A percentile compares a stretch with the other conserved stretches of the same genome.
These are phyloP conservation scores for Simmondsia chinensis DNA, from an alignment of 148 eudicot species.

Conservation along the genomic window DNA sequence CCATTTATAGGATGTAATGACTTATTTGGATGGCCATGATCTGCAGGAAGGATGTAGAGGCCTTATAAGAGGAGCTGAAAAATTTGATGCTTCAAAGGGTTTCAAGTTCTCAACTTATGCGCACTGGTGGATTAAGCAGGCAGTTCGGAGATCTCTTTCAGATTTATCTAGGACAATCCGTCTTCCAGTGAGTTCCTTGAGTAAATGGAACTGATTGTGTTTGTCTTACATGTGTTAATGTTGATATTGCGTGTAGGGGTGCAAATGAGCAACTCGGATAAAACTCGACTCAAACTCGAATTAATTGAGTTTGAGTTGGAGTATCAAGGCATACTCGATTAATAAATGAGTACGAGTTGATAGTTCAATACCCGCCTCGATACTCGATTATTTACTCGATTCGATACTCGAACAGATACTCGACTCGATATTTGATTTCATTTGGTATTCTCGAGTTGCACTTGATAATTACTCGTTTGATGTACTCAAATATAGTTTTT, in stretches of 20 bases:
- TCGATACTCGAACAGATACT: no score
- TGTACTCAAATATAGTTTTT: no score
- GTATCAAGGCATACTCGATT: no score
- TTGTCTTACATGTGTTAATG: background rate
- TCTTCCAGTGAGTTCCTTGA: slow-evolving; percentile 49
- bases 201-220: background rate
- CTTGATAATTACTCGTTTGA: no score
- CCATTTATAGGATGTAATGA: no score
- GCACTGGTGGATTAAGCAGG: slow-evolving; percentile 99
- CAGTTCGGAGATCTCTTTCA: slow-evolving; percentile 79
- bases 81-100: slow-evolving; percentile 94
- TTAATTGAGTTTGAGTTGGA: no score
- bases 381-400: no score
- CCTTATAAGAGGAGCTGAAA: slow-evolving; percentile 78
- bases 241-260: slow-evolving; percentile 1
- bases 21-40: slow-evolving; percentile 4
- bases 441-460: no score
- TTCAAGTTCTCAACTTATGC: slow-evolving; percentile 97
- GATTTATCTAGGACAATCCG: slow-evolving; percentile 83
- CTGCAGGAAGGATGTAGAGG: slow-evolving; percentile 93
- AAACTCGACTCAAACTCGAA: no score
- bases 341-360: no score
- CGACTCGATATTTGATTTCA: no score
- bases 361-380: no score
- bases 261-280: background rate